Percentiles rank a stretch among this genome's conserved stretches.
phyloP scores from a whole-genome alignment of 2,329 filamentous ascomycete genomes.

The Penicillium polonicum region DNA sequence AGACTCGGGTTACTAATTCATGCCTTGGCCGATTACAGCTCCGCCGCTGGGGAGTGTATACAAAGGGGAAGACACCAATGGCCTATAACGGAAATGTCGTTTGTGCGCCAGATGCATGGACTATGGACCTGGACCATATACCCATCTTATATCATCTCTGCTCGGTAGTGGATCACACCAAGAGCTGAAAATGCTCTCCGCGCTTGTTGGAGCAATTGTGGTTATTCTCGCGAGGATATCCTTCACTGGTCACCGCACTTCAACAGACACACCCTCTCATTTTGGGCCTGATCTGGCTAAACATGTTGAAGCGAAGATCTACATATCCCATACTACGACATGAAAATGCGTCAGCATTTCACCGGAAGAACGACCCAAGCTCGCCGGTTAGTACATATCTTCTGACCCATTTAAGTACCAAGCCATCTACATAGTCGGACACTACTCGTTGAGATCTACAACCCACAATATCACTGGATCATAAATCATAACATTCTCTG shows the following conservation, averaged over 20 bases:
- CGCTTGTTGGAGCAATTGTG: background rate
- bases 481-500: conserved; percentile 11
- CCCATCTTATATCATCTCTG: background rate
- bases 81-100: background rate
- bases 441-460: background rate
- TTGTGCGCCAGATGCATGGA: too few species aligned
- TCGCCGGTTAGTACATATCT: background rate
- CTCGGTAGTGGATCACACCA: background rate
- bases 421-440: background rate
- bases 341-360: background rate
- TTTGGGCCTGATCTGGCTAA: background rate
- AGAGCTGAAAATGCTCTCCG: background rate
- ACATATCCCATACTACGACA: background rate
- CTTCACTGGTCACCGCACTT: background rate
- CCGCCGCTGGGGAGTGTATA: background rate
- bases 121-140: background rate
- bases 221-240: background rate
- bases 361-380: background rate
- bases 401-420: background rate
- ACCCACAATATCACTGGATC: conserved; percentile 1
- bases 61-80: background rate
- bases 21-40: background rate
- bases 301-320: background rate
- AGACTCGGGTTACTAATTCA: background rate
- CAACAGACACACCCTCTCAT: background rate